phyloP scores from a whole-genome alignment of 2,329 filamentous ascomycete species.

The Aspergillus sp. region DNA sequence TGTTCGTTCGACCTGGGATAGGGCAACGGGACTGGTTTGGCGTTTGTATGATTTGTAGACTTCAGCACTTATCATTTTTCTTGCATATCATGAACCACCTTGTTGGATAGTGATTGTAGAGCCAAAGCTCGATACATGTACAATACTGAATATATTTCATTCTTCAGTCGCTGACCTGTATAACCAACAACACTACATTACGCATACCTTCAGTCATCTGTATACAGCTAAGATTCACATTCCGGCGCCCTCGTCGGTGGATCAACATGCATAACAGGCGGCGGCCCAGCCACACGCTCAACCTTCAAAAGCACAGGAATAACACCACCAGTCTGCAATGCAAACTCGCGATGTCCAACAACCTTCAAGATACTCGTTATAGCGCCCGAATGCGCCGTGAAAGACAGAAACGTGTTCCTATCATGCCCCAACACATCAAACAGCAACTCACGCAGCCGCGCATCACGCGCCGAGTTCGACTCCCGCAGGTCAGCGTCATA shows the following conservation, averaged over 20 bases:
- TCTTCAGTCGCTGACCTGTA: not conserved
- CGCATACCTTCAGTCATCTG: not conserved
- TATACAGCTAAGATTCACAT: conserved; percentile 16
- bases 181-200: not conserved
- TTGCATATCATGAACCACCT: not conserved
- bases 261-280: conserved; percentile 19
- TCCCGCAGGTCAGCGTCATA: conserved; percentile 52
- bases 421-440: conserved; percentile 54
- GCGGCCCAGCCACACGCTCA: conserved; percentile 24
- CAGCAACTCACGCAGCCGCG: conserved; percentile 46
- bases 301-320: conserved; percentile 52
- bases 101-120: not conserved
- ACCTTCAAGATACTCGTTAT: conserved; percentile 53
- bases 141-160: conserved; percentile 14
- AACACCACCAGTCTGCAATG: conserved; percentile 48
- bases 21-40: conserved; percentile 11
- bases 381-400: conserved; percentile 59
- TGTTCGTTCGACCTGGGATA: not conserved
- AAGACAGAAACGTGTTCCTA: conserved; percentile 47
- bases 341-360: conserved; percentile 46
- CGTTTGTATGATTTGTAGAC: conserved; percentile 21
- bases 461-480: conserved; percentile 47
- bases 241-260: conserved; percentile 22
- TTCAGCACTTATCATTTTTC: conserved; percentile 16
- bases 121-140: conserved; percentile 3